Evolutionary conservation across 441 rosid genomes (phyloP), one percentile per base, ranked within the genome.

Genomic region (Erodium texanum): DNA sequence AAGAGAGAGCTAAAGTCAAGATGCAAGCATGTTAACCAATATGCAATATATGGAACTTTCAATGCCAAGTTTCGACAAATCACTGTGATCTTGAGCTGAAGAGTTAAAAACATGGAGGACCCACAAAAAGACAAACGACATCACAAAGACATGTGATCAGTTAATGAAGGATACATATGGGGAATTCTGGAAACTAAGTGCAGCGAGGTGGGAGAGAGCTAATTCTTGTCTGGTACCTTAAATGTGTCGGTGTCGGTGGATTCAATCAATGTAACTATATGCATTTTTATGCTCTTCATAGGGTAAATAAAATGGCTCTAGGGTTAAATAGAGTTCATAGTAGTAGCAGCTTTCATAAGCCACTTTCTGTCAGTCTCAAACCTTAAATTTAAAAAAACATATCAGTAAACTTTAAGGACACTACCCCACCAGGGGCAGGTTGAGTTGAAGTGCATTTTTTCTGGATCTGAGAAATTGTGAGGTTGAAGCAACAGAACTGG

Each of bases 141-240:
- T 36, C 43, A 36, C 7, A 8, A 36, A 1, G 43, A 36, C 43
- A 36, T 36, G 43, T 36, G 43, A 36, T 36, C 43, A 8, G 43
- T 36, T 36, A 36, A 36, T 4, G 10, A 36, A 48, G 16, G 54
- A 15, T 43, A 1, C 52, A 4, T 43, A 14, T 7, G 8, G 20
- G 8, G 3, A 50, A 3, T 50, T 50, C 18, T 50, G 58, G 20
- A 50, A 8, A 50, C 7, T 50, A 50, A 18, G 20, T 50, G 58
- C 58, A 16, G 58, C 2, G 58, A 50, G 56, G 56, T 15, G 56
- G 56, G 56, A 18, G 58, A 50, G 58, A 50, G 58, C 58, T 50
- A 50, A 16, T 50, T 50, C 8, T 50, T 50, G 58, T 50, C 20
- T 50, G 19, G 20, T 50, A 50, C 20, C 18, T 50, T 50, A 15